phyloP scores from a whole-genome alignment of 768 basidiomycete species.

The Suillus subalutaceus region DNA sequence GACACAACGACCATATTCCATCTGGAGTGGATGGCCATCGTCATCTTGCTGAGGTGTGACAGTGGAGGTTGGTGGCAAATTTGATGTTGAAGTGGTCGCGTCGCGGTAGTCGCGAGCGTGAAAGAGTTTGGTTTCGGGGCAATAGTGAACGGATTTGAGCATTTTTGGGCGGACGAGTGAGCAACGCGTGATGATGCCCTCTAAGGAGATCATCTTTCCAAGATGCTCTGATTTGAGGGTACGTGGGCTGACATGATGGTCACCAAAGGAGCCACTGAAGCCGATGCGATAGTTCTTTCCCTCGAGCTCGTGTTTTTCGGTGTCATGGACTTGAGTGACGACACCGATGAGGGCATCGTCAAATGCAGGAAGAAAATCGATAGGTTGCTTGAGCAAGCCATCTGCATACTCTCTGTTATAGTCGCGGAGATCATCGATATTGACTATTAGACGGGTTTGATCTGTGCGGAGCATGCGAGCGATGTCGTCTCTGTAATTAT shows the following conservation, averaged over 20 bases:
- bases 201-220: conserved; percentile 94
- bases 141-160: conserved; percentile 96
- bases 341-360: conserved; percentile 81
- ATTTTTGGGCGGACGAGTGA: conserved; percentile 98
- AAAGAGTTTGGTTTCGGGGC: conserved; percentile 82
- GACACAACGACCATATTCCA: conserved; percentile 88
- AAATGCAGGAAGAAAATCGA: conserved; percentile 85
- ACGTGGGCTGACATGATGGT: conserved; percentile 95
- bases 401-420: conserved; percentile 87
- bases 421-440: conserved; percentile 94
- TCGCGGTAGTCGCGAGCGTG: conserved; percentile 92
- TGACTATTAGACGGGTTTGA: conserved; percentile 89
- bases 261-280: conserved; percentile 95
- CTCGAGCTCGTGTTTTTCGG: conserved; percentile 79
- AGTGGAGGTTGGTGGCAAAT: conserved; percentile 81
- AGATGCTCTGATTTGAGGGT: conserved; percentile 87
- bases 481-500: conserved; percentile 88
- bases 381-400: conserved; percentile 87
- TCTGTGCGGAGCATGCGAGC: conserved; percentile 79
- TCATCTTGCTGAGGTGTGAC: conserved; percentile 92
- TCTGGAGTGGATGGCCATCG: conserved; percentile 83
- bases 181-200: conserved; percentile 98
- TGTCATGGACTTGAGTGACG: conserved; percentile 73
- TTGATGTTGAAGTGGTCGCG: conserved; percentile 84
- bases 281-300: conserved; percentile 86